Percentiles rank a stretch among this genome's conserved stretches.
Evolutionary conservation across 257 asterid genomes (phyloP).

Genomic region (Nicotiana tabacum): DNA sequence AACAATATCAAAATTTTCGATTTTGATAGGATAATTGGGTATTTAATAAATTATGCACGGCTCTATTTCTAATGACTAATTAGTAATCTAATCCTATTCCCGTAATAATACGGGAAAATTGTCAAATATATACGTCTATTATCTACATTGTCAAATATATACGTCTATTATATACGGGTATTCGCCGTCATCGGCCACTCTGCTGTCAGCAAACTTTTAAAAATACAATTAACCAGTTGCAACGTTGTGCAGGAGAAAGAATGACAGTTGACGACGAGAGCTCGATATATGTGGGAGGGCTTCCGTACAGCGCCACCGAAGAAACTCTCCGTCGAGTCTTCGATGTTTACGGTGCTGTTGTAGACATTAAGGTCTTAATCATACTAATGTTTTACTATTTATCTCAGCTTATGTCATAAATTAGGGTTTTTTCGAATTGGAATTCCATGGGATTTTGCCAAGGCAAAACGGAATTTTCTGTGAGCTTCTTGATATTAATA

Average conservation of each 20-base stretch:
- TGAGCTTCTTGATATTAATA: no score
- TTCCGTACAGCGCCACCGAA: slow-evolving; percentile 58
- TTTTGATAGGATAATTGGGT: no score
- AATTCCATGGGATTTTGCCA: not conserved
- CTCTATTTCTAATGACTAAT: no score
- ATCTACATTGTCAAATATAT: no score
- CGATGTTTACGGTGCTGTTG: slow-evolving; percentile 49
- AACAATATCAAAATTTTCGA: no score
- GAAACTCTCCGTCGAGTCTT: slow-evolving; percentile 62
- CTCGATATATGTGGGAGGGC: slow-evolving; percentile 73
- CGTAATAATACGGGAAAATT: no score
- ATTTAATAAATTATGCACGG: no score
- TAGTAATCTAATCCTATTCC: no score
- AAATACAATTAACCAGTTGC: not conserved
- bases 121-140: no score
- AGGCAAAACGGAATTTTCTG: not conserved
- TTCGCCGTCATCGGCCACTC: no score
- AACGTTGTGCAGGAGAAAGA: not conserved
- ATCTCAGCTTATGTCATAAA: not conserved
- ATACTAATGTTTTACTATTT: not conserved
- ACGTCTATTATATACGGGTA: no score
- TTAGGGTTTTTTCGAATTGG: not conserved
- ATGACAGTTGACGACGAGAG: slow-evolving; percentile 71
- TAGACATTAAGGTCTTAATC: slow-evolving; percentile 61
- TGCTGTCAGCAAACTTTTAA: no score